Evolutionary conservation across 75 land plant species (phyloP), one percentile per base, ranked within the genome.

Genomic region (Cryptomeria japonica): DNA sequence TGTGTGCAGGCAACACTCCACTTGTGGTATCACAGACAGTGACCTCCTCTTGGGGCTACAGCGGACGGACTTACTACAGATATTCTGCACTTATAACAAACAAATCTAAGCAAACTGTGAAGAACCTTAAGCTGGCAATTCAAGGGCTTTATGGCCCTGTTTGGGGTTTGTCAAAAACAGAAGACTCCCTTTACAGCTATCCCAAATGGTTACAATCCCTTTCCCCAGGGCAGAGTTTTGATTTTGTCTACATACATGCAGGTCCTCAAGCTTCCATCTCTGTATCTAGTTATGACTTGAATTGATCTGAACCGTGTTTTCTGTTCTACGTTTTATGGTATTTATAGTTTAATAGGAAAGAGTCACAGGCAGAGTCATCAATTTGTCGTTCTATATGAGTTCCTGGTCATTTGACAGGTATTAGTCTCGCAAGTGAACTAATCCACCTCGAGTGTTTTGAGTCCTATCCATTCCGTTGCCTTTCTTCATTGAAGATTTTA

Each of bases 211-310:
- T 92, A 19, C 91, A 87, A 84, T 85, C 96, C 22, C 88, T 96
- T 61, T 83, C 94, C 22, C 92, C 95, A 32, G 94, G 95, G 3
- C 89, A 94, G 80, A 95, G 92, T 86, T 80, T 96, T 15, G 95
- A 91, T 37, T 96, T 97, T 84, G 95, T 96, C 10, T 97, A 97
- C 91, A 93, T 97, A 32, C 98, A 97, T 86, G 58, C 96, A 14
- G 87, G 92, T 75, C 73, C 92, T 31, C 84, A 89, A 5, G 97
- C 97, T 4, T 89, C 88, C 13, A 83, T 97, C 42, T 86, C 89
- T 22, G 94, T 97, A 84, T 85, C 90, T 15, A 90, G 91, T 80
- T 95, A 93, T 93, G 90, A 78, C 1, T 82, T 95, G 87, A 90
- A 80, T 12, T 93, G 84, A 93, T 32, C 37, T 49, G 70, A 19